Conservation (phyloP, 371 early-diverging fungal genomes). For the Mortierella sp. region DNA sequence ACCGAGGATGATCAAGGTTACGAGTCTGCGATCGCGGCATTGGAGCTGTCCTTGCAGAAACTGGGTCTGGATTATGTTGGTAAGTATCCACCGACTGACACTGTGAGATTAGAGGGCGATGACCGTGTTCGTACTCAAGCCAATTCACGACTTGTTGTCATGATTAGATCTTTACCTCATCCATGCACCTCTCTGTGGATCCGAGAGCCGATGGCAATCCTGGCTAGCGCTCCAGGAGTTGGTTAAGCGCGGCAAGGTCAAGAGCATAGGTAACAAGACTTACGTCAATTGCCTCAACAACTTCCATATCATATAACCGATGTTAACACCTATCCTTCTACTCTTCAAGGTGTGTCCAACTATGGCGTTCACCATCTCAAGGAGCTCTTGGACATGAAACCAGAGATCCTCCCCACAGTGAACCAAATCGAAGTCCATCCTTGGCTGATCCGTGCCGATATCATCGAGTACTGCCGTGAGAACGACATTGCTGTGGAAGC, state of each 20-base stretch:
- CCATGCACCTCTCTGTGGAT: constrained; percentile 74
- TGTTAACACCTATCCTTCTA: background rate
- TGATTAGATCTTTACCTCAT: constrained; percentile 78
- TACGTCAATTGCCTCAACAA: background rate
- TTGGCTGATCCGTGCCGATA: constrained; percentile 56
- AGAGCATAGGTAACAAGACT: constrained; percentile 59
- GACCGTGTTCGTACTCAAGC: background rate
- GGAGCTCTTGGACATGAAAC: constrained; percentile 63
- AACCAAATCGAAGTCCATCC: constrained; percentile 79
- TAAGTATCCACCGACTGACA: constrained; percentile 7
- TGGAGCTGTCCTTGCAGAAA: constrained; percentile 63
- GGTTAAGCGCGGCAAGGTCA: constrained; percentile 61
- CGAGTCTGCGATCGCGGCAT: constrained; percentile 60
- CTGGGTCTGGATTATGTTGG: constrained; percentile 79
- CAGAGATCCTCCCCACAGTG: constrained; percentile 73
- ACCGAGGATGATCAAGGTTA: constrained; percentile 62
- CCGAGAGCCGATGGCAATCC: constrained; percentile 58
- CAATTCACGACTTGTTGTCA: background rate
- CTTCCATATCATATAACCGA: too few species aligned
- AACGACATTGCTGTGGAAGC: constrained; percentile 66
- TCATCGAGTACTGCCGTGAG: constrained; percentile 58
- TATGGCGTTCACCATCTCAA: constrained; percentile 72
- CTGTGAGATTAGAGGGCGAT: too few species aligned
- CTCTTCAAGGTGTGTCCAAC: constrained; percentile 76
- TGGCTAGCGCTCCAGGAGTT: constrained; percentile 67